Evolutionary conservation across 2,329 filamentous ascomycete genomes (phyloP).

Genomic region (Phialophora tarda): DNA sequence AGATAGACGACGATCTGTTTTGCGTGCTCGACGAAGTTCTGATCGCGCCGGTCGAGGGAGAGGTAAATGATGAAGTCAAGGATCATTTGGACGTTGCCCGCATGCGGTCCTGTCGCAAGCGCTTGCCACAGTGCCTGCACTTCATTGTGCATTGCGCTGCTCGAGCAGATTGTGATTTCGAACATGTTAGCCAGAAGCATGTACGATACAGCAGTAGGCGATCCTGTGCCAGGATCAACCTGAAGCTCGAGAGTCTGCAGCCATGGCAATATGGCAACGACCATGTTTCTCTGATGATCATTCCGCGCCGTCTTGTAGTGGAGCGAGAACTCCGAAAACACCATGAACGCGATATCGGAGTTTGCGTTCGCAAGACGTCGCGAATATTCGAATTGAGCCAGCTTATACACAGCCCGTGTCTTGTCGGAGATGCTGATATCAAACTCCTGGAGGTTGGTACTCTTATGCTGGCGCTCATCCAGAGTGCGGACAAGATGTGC

Average conservation of each 20-base stretch:
- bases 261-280: conserved; percentile 94
- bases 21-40: conserved; percentile 97
- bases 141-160: conserved; percentile 87
- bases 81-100: conserved; percentile 90
- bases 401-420: conserved; percentile 96
- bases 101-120: conserved; percentile 87
- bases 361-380: conserved; percentile 87
- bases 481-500: conserved; percentile 78
- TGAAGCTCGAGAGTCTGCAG: conserved; percentile 92
- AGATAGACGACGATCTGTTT: conserved; percentile 98
- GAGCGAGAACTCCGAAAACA: conserved; percentile 93
- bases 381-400: conserved; percentile 96
- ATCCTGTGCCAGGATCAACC: conserved; percentile 81
- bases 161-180: conserved; percentile 93
- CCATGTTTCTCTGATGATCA: conserved; percentile 86
- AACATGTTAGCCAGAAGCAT: conserved; percentile 93
- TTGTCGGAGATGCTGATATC: conserved; percentile 99
- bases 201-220: conserved; percentile 88
- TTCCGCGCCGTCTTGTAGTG: conserved; percentile 89
- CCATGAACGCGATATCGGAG: conserved; percentile 84
- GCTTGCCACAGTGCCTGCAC: conserved; percentile 98
- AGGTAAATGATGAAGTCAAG: conserved; percentile 95
- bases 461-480: conserved; percentile 81
- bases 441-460: conserved; percentile 92
- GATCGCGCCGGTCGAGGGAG: conserved; percentile 90